Conservation (phyloP, 2,329 filamentous ascomycete species). For the Setomelanomma holmii region DNA sequence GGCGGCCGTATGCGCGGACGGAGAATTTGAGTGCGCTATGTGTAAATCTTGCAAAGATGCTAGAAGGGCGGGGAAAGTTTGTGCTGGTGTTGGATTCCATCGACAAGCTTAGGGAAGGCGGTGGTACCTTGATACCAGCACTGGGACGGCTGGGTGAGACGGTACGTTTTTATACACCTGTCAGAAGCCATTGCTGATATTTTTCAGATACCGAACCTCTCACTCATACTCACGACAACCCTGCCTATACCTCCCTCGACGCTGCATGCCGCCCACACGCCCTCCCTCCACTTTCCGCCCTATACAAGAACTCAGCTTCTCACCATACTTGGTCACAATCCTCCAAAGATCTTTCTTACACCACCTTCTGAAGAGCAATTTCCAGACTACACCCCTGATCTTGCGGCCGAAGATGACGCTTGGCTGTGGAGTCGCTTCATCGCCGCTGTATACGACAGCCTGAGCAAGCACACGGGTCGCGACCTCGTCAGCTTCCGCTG, state of each 20-base stretch:
- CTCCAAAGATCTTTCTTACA: conserved; percentile 56
- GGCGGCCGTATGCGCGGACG: conserved; percentile 67
- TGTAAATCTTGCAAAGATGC: conserved; percentile 72
- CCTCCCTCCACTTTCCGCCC: conserved; percentile 81
- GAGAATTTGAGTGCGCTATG: conserved; percentile 81
- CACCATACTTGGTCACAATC: conserved; percentile 68
- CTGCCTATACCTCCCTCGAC: conserved; percentile 69
- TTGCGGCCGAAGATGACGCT: conserved; percentile 63
- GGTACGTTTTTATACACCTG: conserved; percentile 57
- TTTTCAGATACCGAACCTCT: conserved; percentile 76
- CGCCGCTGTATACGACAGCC: conserved; percentile 83
- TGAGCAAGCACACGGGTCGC: conserved; percentile 80
- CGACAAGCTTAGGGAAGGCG: conserved; percentile 81
- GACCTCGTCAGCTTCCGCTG: conserved; percentile 76
- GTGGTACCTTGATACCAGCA: conserved; percentile 79
- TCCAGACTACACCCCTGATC: conserved; percentile 54
- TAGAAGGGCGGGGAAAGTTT: conserved; percentile 67
- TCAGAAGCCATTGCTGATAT: conserved; percentile 12
- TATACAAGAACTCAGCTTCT: conserved; percentile 85
- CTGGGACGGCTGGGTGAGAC: conserved; percentile 82
- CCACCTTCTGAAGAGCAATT: conserved; percentile 49
- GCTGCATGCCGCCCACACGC: conserved; percentile 72
- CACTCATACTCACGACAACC: conserved; percentile 77
- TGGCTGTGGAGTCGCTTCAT: conserved; percentile 84
- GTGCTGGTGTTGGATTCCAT: conserved; percentile 88